Evolutionary conservation across 305 asterid genomes (phyloP).

Genomic region (Solanum hybrid): DNA sequence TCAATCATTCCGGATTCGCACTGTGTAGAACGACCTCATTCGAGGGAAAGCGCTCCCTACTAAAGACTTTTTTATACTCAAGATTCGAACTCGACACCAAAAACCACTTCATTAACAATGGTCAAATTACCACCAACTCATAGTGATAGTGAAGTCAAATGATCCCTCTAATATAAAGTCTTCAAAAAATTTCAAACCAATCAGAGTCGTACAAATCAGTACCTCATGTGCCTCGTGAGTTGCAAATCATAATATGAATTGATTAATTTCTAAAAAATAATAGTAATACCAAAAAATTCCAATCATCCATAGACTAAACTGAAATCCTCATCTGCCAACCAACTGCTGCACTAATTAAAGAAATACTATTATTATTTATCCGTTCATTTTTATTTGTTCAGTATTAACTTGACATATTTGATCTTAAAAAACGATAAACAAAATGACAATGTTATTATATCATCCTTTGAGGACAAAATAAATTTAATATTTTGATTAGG

Average conservation of each 20-base stretch:
- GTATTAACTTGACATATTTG: background rate
- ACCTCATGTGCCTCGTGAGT: background rate
- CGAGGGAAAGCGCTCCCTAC: fast-evolving
- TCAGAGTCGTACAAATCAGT: background rate
- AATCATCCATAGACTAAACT: background rate
- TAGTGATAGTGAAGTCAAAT: background rate
- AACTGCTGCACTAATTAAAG: background rate
- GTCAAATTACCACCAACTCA: background rate
- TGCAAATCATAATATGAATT: background rate
- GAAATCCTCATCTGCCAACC: background rate
- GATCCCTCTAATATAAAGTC: background rate
- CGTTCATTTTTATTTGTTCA: background rate
- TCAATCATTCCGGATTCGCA: background rate
- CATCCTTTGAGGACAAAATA: background rate
- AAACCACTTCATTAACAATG: no score
- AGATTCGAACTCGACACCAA: background rate
- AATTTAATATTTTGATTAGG: background rate
- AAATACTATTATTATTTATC: background rate
- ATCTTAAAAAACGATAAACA: background rate
- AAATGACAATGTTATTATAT: background rate
- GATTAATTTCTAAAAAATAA: background rate
- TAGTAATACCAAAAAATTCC: background rate
- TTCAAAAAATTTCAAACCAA: background rate
- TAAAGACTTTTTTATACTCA: no score
- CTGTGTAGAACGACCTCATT: background rate